A percentile compares a stretch with the other conserved stretches of the same genome.
Evolutionary conservation across 23 red algal genomes (phyloP).

Genomic region (Chondrus crispus): DNA sequence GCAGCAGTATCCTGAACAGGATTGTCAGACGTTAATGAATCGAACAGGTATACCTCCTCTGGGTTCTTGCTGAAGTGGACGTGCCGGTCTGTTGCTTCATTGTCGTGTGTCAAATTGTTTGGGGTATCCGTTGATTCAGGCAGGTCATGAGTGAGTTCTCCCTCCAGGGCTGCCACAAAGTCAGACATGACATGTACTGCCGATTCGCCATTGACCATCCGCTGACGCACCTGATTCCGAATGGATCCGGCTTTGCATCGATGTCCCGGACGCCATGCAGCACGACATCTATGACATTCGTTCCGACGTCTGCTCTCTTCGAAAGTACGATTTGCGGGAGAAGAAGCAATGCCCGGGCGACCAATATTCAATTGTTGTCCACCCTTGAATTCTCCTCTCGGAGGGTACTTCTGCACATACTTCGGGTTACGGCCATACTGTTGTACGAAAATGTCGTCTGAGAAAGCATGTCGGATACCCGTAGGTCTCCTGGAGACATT

Average conservation of each 20-base stretch:
- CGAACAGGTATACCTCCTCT: constrained; percentile 10
- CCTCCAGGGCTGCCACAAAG: constrained; percentile 22
- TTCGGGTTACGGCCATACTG: not conserved
- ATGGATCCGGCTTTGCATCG: constrained; percentile 22
- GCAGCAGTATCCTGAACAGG: not conserved
- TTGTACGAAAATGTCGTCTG: not conserved
- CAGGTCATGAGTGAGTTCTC: no score
- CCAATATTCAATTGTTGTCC: no score
- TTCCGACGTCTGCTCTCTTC: constrained; percentile 4
- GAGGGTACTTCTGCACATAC: not conserved
- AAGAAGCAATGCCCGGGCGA: no score
- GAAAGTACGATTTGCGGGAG: not conserved
- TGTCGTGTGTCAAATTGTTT: no score
- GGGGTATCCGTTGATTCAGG: no score
- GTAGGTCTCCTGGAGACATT: no score
- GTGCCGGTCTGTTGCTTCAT: no score
- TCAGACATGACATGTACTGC: constrained; percentile 1
- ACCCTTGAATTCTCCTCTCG: not conserved
- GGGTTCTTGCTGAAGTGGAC: no score
- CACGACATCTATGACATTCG: constrained; percentile 14
- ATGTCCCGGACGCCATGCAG: constrained; percentile 16
- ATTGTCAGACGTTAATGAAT: not conserved
- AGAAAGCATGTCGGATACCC: no score
- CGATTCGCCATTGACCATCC: constrained; percentile 21
- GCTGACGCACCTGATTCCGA: not conserved